These are phyloP conservation scores for Rhodotorula sp. DNA, from an alignment of 1,284 basidiomycete genomes.

Conservation along the genomic window DNA sequence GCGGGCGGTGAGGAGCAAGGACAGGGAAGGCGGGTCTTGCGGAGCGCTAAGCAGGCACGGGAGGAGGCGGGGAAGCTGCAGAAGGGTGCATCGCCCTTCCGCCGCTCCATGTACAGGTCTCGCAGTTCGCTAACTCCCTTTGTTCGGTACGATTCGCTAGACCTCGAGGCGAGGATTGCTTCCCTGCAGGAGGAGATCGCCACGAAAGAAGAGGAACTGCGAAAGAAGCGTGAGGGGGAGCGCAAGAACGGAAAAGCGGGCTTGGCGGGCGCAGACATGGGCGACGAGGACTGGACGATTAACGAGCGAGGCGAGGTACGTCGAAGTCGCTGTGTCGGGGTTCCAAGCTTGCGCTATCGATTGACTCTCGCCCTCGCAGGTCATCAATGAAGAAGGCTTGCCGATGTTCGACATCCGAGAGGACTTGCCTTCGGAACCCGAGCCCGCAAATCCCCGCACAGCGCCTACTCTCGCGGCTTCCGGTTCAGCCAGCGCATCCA, in stretches of 20 bases:
- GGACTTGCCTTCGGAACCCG: constrained; percentile 25
- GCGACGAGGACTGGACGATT: constrained; percentile 34
- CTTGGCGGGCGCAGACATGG: constrained; percentile 1
- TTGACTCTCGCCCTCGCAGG: constrained; percentile 1
- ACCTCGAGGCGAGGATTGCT: not conserved
- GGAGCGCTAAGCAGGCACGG: constrained; percentile 36
- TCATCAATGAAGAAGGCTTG: constrained; percentile 40
- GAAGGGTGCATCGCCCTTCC: not conserved
- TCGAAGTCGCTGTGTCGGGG: no score
- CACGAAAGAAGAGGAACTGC: constrained; percentile 6
- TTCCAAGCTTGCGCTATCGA: not conserved
- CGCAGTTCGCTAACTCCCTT: not conserved
- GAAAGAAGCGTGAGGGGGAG: constrained; percentile 10
- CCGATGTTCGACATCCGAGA: constrained; percentile 41
- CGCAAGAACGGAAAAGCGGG: not conserved
- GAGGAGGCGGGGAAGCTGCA: not conserved
- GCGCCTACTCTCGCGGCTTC: not conserved
- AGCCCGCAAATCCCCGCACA: not conserved
- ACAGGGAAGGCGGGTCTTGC: not conserved
- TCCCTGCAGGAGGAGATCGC: constrained; percentile 3
- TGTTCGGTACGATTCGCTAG: not conserved
- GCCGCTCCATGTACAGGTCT: no score
- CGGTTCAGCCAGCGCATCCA: not conserved
- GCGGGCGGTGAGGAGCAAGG: not conserved
- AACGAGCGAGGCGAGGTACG: constrained; percentile 37